phyloP scores from a whole-genome alignment of 768 basidiomycete species.

The Suillus subluteus region DNA sequence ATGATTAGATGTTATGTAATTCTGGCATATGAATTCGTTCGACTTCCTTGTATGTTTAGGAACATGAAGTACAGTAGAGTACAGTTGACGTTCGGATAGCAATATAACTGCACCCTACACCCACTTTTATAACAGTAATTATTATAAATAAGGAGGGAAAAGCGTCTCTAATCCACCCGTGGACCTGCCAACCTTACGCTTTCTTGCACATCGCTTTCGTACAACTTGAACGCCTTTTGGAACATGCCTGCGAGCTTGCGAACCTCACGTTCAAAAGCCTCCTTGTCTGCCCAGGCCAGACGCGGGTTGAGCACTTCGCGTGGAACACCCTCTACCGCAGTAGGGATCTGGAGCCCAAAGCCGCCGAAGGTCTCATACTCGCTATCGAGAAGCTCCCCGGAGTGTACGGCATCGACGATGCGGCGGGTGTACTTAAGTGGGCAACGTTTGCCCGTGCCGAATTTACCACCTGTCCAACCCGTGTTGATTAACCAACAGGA shows the following conservation, averaged over 20 bases:
- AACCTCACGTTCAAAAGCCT: conserved; percentile 87
- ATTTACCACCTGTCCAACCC: conserved; percentile 95
- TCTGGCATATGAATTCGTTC: neutral
- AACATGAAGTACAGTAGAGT: neutral
- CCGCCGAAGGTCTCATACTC: conserved; percentile 84
- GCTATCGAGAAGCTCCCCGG: conserved; percentile 84
- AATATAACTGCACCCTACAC: neutral
- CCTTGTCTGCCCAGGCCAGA: conserved; percentile 86
- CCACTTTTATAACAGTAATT: neutral
- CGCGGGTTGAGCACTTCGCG: conserved; percentile 88
- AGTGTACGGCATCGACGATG: conserved; percentile 97
- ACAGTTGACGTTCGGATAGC: conserved; percentile 2
- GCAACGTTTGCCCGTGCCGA: conserved; percentile 91
- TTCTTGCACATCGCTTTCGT: conserved; percentile 82
- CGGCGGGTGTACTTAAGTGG: conserved; percentile 94
- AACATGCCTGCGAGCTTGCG: conserved; percentile 93
- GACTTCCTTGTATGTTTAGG: neutral
- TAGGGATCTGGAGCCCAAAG: conserved; percentile 89
- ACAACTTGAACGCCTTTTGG: conserved; percentile 89
- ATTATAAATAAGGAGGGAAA: conserved; percentile 1
- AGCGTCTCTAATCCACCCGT: conserved; percentile 26
- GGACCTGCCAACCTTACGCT: conserved; percentile 88
- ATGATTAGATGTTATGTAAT: neutral
- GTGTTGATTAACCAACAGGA: conserved; percentile 99
- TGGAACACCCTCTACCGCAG: conserved; percentile 81